Conservation (phyloP, 805 yeast genomes). For the Metschnikowia noctiluminum region DNA sequence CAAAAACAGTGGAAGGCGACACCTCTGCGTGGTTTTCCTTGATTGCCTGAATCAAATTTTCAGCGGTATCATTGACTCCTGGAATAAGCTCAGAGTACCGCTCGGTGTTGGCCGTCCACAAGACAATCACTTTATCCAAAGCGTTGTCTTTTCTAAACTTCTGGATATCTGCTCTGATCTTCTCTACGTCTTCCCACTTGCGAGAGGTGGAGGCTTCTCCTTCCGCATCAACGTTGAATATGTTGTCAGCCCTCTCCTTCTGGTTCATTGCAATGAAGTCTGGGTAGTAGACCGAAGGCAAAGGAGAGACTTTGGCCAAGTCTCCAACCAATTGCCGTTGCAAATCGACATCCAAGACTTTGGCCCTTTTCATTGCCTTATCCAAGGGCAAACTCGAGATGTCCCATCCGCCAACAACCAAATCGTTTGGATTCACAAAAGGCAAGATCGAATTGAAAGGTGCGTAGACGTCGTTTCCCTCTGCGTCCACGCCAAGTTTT, state of each 20-base stretch:
- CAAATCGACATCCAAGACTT: conserved; percentile 82
- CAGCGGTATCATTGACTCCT: conserved; percentile 88
- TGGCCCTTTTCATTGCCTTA: conserved; percentile 78
- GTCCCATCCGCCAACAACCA: conserved; percentile 94
- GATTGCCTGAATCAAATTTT: conserved; percentile 68
- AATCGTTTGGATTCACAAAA: conserved; percentile 84
- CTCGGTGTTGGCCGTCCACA: conserved; percentile 98
- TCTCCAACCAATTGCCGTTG: conserved; percentile 70
- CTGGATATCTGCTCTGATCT: conserved; percentile 76
- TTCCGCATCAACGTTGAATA: conserved; percentile 54
- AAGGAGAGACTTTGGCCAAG: conserved; percentile 61
- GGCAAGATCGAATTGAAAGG: conserved; percentile 91
- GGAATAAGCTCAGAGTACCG: conserved; percentile 74
- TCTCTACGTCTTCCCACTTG: conserved; percentile 90
- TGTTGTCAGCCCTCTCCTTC: conserved; percentile 85
- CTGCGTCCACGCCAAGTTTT: conserved; percentile 78
- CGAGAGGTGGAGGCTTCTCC: conserved; percentile 52
- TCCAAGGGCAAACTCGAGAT: conserved; percentile 68
- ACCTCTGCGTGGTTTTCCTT: conserved; percentile 79
- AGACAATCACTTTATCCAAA: conserved; percentile 82
- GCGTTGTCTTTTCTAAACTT: conserved; percentile 68
- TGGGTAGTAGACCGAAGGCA: conserved; percentile 89
- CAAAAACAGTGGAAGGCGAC: conserved; percentile 91
- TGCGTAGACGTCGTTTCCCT: conserved; percentile 84
- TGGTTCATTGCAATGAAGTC: conserved; percentile 96